These are phyloP conservation scores for Jimgerdemannia lactiflua DNA, from an alignment of 192 early-diverging fungal genomes.

Conservation along the genomic window DNA sequence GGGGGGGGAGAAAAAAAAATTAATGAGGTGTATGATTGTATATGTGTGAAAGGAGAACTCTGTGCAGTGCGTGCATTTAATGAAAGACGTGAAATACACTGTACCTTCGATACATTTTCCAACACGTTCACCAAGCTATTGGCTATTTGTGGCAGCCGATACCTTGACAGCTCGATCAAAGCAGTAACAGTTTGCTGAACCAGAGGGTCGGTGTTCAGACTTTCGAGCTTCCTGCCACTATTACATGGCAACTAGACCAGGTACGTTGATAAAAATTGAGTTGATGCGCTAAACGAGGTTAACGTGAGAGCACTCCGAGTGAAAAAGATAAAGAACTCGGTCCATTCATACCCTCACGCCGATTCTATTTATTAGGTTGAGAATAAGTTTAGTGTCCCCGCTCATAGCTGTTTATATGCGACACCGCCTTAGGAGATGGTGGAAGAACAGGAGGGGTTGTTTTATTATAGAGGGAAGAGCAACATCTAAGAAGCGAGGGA, in stretches of 20 bases:
- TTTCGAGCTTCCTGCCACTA: constrained; percentile 59
- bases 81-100: background rate
- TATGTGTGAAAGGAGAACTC: no score
- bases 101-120: constrained; percentile 70
- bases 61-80: background rate
- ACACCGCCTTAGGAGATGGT: background rate
- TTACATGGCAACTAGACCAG: constrained; percentile 67
- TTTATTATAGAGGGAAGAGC: background rate
- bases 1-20: constrained; percentile 5
- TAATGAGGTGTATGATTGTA: background rate
- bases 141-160: constrained; percentile 66
- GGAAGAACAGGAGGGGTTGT: background rate
- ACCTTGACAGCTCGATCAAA: constrained; percentile 74
- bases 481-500: constrained; percentile 1
- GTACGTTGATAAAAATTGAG: background rate
- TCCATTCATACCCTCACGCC: constrained; percentile 25
- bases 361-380: constrained; percentile 38
- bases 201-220: constrained; percentile 71
- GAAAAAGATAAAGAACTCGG: background rate
- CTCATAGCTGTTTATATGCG: constrained; percentile 23
- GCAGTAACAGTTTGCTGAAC: constrained; percentile 77
- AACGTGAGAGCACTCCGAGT: background rate
- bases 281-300: background rate
- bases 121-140: constrained; percentile 65
- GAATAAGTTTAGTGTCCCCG: constrained; percentile 37